phyloP scores from a whole-genome alignment of 2,329 filamentous ascomycete genomes.

The Colletotrichum paranaense region DNA sequence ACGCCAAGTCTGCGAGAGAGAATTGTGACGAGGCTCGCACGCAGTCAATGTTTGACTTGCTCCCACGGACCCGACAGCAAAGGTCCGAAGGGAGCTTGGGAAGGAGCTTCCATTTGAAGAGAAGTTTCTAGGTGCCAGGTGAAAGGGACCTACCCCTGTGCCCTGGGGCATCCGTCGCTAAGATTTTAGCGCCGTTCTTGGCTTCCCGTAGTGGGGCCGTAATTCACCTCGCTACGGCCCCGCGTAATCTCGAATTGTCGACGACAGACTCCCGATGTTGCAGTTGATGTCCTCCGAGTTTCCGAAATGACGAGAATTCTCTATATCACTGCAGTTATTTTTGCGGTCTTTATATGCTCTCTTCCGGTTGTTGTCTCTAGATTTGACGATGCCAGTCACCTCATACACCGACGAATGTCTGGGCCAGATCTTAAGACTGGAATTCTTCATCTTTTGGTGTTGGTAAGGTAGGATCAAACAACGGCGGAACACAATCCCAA shows the following conservation, averaged over 20 bases:
- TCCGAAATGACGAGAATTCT: neutral
- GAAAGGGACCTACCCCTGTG: neutral
- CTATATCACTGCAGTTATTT: too few species aligned
- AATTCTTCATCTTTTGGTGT: neutral
- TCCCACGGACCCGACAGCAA: neutral
- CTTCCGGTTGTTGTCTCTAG: neutral
- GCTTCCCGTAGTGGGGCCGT: neutral
- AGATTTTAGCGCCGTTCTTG: neutral
- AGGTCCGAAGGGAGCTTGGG: neutral
- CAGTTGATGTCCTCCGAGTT: neutral
- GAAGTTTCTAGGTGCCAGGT: neutral
- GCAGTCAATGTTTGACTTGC: neutral
- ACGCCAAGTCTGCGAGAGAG: neutral
- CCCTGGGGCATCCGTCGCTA: conserved; percentile 5
- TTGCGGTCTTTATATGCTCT: neutral
- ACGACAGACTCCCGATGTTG: neutral
- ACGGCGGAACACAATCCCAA: neutral
- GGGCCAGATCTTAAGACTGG: neutral
- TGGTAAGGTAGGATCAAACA: neutral
- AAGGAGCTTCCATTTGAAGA: neutral
- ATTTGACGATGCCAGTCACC: neutral
- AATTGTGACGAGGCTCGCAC: neutral
- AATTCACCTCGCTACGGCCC: neutral
- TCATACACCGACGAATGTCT: neutral
- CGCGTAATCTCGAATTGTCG: neutral